phyloP scores from a whole-genome alignment of 2,329 filamentous ascomycete genomes.

The Mycocentrospora acerina region DNA sequence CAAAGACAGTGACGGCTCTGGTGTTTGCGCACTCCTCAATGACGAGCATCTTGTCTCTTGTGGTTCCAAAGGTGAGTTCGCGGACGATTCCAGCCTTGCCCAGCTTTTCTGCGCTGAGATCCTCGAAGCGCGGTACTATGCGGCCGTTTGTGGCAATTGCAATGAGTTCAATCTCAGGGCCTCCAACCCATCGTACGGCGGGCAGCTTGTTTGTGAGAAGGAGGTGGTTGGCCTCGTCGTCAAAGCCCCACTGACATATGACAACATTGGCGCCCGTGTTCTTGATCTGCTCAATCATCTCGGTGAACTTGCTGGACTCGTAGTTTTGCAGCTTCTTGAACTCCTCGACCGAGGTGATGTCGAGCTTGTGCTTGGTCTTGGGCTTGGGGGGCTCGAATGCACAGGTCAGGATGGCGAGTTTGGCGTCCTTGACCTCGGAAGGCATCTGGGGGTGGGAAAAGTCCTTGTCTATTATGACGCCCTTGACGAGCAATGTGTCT shows the following conservation, averaged over 20 bases:
- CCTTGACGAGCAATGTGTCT: conserved; percentile 92
- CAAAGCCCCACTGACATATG: conserved; percentile 99
- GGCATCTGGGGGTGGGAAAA: conserved; percentile 99
- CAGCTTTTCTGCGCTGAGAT: conserved; percentile 86
- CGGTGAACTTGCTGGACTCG: conserved; percentile 92
- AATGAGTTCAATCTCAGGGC: conserved; percentile 96
- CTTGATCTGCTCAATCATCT: conserved; percentile 99
- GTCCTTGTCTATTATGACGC: conserved; percentile 98
- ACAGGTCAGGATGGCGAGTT: conserved; percentile 95
- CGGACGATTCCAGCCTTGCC: conserved; percentile 86
- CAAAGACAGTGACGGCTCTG: conserved; percentile 91
- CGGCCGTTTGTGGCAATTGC: conserved; percentile 97
- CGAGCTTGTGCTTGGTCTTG: conserved; percentile 99
- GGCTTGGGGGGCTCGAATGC: conserved; percentile 98
- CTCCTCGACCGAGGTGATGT: conserved; percentile 95
- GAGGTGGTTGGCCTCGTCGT: conserved; percentile 97
- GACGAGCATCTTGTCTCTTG: conserved; percentile 98
- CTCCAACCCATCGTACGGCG: conserved; percentile 96
- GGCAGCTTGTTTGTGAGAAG: conserved; percentile 94
- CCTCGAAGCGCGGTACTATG: conserved; percentile 96
- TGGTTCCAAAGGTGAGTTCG: conserved; percentile 96
- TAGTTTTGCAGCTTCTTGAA: conserved; percentile 98
- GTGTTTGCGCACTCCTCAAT: conserved; percentile 99
- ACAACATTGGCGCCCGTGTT: conserved; percentile 94
- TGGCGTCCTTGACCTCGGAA: conserved; percentile 89